Evolutionary conservation across 106 monocot species (phyloP).

Genomic region (Dendrobium chrysotoxum): DNA sequence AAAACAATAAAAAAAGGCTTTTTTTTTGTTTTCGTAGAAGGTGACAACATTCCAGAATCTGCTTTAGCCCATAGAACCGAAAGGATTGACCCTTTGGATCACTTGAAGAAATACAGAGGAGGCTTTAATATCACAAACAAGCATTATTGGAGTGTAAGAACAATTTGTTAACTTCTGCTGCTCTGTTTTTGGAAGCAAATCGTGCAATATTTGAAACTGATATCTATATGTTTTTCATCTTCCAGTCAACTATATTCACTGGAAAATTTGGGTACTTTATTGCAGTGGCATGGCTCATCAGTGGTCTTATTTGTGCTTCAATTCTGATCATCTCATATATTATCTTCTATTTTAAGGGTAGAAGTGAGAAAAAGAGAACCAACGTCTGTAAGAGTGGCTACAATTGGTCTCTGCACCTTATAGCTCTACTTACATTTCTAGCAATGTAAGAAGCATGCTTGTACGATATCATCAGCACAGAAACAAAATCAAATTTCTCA

Average conservation of each 20-base stretch:
- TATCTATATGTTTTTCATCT: slow-evolving; percentile 6
- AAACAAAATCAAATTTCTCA: slow-evolving; percentile 1
- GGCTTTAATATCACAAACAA: slow-evolving; percentile 85
- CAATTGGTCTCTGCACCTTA: slow-evolving; percentile 31
- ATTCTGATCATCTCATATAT: slow-evolving; percentile 15
- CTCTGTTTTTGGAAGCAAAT: not conserved
- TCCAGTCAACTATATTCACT: slow-evolving; percentile 19
- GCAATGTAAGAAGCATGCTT: slow-evolving; percentile 44
- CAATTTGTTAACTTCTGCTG: not conserved
- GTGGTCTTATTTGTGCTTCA: slow-evolving; percentile 28
- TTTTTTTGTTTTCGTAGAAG: not conserved
- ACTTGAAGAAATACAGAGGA: slow-evolving; percentile 65
- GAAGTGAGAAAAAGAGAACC: slow-evolving; percentile 11
- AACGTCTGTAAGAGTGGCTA: slow-evolving; percentile 14
- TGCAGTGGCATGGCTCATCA: slow-evolving; percentile 20
- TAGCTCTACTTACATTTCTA: slow-evolving; percentile 34
- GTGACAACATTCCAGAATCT: slow-evolving; percentile 15
- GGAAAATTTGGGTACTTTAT: slow-evolving; percentile 16
- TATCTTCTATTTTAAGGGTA: slow-evolving; percentile 20
- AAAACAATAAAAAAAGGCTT: too few relatives aligned
- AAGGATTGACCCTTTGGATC: slow-evolving; percentile 65
- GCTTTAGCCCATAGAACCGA: slow-evolving; percentile 32
- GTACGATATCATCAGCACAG: not conserved
- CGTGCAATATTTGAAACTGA: not conserved
- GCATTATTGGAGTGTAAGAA: slow-evolving; percentile 93